These are phyloP conservation scores for Ascochyta koolunga DNA, from an alignment of 2,329 filamentous ascomycete species.

Conservation along the genomic window DNA sequence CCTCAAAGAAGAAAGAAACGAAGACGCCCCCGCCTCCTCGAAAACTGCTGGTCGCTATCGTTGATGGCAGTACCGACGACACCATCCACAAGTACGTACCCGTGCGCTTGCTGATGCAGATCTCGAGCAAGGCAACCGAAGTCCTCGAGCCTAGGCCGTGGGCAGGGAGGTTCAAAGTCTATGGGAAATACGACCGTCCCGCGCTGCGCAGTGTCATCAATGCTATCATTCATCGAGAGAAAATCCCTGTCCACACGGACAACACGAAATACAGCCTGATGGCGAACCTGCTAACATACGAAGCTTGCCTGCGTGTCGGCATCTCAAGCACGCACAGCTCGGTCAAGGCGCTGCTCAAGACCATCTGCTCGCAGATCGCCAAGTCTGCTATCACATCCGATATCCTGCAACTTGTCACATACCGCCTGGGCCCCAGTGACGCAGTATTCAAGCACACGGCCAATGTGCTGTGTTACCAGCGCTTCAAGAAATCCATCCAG, in stretches of 20 bases:
- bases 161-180: neutral
- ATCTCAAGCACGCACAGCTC: neutral
- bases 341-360: neutral
- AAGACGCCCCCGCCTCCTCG: neutral
- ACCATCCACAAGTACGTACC: constrained; percentile 3
- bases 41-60: neutral
- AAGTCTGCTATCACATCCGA: neutral
- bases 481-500: neutral
- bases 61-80: neutral
- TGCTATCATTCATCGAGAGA: neutral
- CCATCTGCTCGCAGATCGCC: neutral
- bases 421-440: neutral
- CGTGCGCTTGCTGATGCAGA: neutral
- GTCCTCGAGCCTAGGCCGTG: neutral
- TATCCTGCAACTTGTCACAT: neutral
- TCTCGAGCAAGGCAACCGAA: neutral
- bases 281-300: constrained; percentile 1
- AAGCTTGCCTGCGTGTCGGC: constrained; percentile 3
- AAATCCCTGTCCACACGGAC: neutral
- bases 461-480: constrained; percentile 2
- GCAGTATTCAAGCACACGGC: constrained; percentile 1
- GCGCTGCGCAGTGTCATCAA: neutral
- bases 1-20: neutral
- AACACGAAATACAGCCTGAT: neutral
- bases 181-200: neutral